Base-by-base conservation (phyloP, 768 basidiomycete genomes). In the Ramaria sp. region DNA sequence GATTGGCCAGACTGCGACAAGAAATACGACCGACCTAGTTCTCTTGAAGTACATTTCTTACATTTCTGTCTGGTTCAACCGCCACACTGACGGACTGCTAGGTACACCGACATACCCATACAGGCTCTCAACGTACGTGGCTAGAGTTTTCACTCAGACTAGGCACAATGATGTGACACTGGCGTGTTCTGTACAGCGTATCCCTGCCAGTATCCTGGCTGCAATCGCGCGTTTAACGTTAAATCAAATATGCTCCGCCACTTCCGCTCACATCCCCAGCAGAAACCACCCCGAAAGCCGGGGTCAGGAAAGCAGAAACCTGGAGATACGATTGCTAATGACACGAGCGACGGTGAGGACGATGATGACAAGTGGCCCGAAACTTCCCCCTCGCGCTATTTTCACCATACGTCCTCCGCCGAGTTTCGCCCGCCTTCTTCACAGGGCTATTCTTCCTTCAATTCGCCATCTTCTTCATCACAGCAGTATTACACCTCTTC, bases 191-290 rank as follows among this genome's bases (percentile, higher is more conserved):
- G 41, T 64, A n/a, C n/a, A 85, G 88, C 85, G 18, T 88, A 84
- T 69, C 73, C 77, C 37, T 89, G 87, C 60, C 83, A 83, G 6
- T 85, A 72, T 72, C 83, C 81, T 5, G 77, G 79, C 44, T 88
- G 86, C 64, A 81, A 82, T 36, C 76, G 85, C 28, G 78, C 83
- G 56, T 89, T 89, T 68, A 88, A 87, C 59, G 88, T 88, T 41
- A 88, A 87, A 64, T 86, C 84, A 0, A 90, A 89, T 64, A 89
- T 88, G 87, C 77, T 86, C 27, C 72, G 87, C 5, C 87, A 89
- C 61, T 82, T 79, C 63, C 73, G 85, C 43, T 88, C 85, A 45
- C 53, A 55, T 36, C 43, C 34, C 8, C 45, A 47, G 25, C 45
- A 30, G 45, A 24, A 16, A 18, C 13, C 25, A 22, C 28, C n/a